phyloP scores from a whole-genome alignment of 129 eudicot species.

The Solidago caesia region DNA sequence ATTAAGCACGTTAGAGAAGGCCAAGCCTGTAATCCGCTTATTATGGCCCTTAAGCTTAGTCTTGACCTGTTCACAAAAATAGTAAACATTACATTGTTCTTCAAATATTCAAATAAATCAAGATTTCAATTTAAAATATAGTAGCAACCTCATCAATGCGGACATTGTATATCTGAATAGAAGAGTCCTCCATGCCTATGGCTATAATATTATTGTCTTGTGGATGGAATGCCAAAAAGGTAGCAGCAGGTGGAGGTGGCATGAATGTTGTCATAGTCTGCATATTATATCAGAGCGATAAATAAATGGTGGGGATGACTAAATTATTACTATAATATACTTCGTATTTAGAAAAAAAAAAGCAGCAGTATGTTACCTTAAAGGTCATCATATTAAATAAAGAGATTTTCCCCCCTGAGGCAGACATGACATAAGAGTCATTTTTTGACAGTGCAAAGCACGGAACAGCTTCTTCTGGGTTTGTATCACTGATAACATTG shows the following conservation, averaged over 20 bases:
- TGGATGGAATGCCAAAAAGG: slow-evolving; percentile 88
- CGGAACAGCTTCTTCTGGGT: slow-evolving; percentile 76
- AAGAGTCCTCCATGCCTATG: slow-evolving; percentile 88
- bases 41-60: slow-evolving; percentile 84
- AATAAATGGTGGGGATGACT: neutral
- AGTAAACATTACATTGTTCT: slow-evolving; percentile 5
- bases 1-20: slow-evolving; percentile 76
- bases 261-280: slow-evolving; percentile 94
- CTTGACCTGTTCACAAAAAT: slow-evolving; percentile 54
- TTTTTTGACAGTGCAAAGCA: slow-evolving; percentile 93
- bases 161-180: slow-evolving; percentile 84
- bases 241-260: slow-evolving; percentile 95
- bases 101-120: neutral
- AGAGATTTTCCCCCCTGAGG: slow-evolving; percentile 89
- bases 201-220: slow-evolving; percentile 89
- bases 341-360: neutral
- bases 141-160: slow-evolving; percentile 75
- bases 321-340: neutral
- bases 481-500: slow-evolving; percentile 67
- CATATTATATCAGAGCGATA: slow-evolving; percentile 12
- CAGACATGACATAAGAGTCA: slow-evolving; percentile 88
- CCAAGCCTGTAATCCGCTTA: slow-evolving; percentile 81
- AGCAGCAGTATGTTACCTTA: slow-evolving; percentile 42
- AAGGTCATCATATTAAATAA: slow-evolving; percentile 90
- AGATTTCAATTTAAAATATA: neutral